Conservation (phyloP, 2,329 filamentous ascomycete genomes). For the Fusarium coffeatum region DNA sequence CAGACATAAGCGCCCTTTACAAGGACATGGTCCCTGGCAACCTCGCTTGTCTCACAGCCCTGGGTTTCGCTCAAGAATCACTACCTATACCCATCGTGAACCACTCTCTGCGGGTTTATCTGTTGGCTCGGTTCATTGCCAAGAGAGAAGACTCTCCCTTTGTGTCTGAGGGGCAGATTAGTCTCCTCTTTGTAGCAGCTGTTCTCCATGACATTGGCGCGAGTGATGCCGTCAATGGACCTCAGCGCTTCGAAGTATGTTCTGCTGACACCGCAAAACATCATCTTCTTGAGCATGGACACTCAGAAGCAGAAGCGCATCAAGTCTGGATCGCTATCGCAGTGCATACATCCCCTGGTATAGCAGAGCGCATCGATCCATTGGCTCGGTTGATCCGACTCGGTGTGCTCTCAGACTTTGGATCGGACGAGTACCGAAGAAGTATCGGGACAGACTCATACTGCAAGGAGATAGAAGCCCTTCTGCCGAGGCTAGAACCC, state of each 20-base stretch:
- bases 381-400: constrained; percentile 49
- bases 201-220: constrained; percentile 53
- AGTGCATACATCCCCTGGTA: constrained; percentile 51
- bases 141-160: constrained; percentile 34
- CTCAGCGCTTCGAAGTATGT: constrained; percentile 53
- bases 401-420: constrained; percentile 51
- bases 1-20: constrained; percentile 1
- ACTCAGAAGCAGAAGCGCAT: constrained; percentile 42
- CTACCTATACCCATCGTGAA: constrained; percentile 48
- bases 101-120: constrained; percentile 48
- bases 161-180: constrained; percentile 6
- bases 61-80: constrained; percentile 28
- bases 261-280: constrained; percentile 48
- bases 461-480: constrained; percentile 34
- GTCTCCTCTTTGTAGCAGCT: constrained; percentile 51
- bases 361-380: constrained; percentile 53
- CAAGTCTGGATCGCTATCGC: constrained; percentile 53
- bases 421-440: constrained; percentile 20
- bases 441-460: constrained; percentile 18
- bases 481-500: constrained; percentile 43
- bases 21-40: constrained; percentile 24
- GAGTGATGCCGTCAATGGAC: constrained; percentile 44
- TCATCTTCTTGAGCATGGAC: constrained; percentile 45
- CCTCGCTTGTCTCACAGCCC: constrained; percentile 30
- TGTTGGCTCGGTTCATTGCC: constrained; percentile 42